Evolutionary conservation across 1,284 basidiomycete species (phyloP).

Genomic region (Sporisorium iseilematis-ciliati): DNA sequence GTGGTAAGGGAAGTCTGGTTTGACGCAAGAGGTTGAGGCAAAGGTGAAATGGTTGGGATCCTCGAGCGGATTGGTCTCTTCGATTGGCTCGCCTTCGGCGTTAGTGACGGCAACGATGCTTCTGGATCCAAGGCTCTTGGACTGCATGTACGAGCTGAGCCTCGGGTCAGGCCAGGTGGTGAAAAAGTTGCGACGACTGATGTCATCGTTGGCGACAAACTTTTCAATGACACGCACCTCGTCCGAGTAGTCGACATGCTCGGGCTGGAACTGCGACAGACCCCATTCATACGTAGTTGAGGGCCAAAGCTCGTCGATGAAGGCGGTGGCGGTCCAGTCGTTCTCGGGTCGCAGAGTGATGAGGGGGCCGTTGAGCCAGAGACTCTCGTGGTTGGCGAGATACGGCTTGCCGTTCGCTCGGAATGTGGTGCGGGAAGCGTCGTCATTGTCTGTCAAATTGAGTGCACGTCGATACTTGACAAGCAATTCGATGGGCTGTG

Average conservation of each 20-base stretch:
- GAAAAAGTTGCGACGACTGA: conserved; percentile 70
- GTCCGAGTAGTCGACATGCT: conserved; percentile 39
- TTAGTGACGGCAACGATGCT: conserved; percentile 11
- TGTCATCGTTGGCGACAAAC: conserved; percentile 43
- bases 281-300: conserved; percentile 80
- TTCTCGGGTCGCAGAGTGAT: conserved; percentile 69
- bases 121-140: conserved; percentile 36
- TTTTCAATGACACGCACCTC: conserved; percentile 52
- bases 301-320: conserved; percentile 77
- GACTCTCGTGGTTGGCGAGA: conserved; percentile 46
- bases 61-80: conserved; percentile 58
- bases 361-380: conserved; percentile 68
- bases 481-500: conserved; percentile 56
- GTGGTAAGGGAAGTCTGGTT: conserved; percentile 68
- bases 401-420: conserved; percentile 28
- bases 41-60: conserved; percentile 68
- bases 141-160: conserved; percentile 55
- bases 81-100: conserved; percentile 7
- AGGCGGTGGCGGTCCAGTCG: conserved; percentile 79
- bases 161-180: conserved; percentile 73
- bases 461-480: conserved; percentile 45
- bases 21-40: conserved; percentile 66
- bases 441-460: conserved; percentile 25
- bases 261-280: conserved; percentile 64
- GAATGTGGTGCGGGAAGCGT: conserved; percentile 20